Evolutionary conservation across 2,329 filamentous ascomycete species (phyloP), one percentile per base, ranked within the genome.

Genomic region (Lachnellula hyalina): DNA sequence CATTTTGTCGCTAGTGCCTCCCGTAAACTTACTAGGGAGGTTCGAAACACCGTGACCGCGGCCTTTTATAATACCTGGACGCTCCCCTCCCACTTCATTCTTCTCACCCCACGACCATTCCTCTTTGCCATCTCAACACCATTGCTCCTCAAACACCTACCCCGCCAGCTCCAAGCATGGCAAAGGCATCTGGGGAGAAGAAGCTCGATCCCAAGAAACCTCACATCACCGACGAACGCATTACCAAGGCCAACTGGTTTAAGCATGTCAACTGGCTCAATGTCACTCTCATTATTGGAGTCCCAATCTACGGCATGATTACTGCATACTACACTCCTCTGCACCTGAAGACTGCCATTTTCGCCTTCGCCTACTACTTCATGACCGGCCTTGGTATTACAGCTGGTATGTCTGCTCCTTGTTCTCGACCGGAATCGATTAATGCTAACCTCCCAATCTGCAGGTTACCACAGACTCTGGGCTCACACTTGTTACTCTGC

Each of bases 181-280:
- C 60, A 11, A 64, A 64, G 55, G 53, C 59, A 41, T 57, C 66
- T 1, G 65, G 65, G 28, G 65, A 60, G 51, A 77, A 74, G 68
- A 73, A 73, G 63, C 73, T 74, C 62, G 81, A 84, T 57, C 44
- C 71, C 55, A 77, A 86, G 77, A 96, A 95, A 76, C 81, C 86
- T 68, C 90, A 96, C 74, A 94, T 96, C 73, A 84, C 89, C 61
- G 90, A 95, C 61, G 82, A 83, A 60, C 87, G 88, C 55, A 86
- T 95, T 65, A 96, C 89, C 57, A 80, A 78, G 73, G 76, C 79
- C 67, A 96, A 96, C 77, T 94, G 89, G 89, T 85, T 91, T 75
- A 87, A 92, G 76, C 91, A 96, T 70, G 81, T 96, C 77, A 91
- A 96, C 80, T 96, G 91, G 90, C 80, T 96, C 63, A 96, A 96